A percentile compares a stretch with the other conserved stretches of the same genome.
Evolutionary conservation across 176 grass and related monocot genomes (phyloP).

Genomic region (bread wheat (Triticum aestivum)): DNA sequence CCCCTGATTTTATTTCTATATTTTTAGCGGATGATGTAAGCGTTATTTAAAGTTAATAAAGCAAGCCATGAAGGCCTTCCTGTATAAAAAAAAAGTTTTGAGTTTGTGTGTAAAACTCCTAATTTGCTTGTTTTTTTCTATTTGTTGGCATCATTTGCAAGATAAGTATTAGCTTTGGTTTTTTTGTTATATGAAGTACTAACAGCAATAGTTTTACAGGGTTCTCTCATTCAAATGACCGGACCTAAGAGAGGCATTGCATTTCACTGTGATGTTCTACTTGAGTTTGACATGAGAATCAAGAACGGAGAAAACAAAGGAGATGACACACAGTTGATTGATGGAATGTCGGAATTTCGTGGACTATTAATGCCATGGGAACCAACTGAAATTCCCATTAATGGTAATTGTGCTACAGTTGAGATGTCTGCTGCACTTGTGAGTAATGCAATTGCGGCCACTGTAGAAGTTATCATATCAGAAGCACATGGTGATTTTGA

Average conservation of each 20-base stretch:
- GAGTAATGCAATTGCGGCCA: background rate
- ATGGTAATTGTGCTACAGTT: background rate
- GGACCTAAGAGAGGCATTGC: slow-evolving; percentile 13
- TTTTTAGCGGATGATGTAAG: too few relatives aligned
- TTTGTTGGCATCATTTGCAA: background rate
- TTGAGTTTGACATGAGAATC: slow-evolving; percentile 15
- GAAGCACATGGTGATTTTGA: background rate
- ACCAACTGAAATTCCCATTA: background rate
- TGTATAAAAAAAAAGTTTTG: background rate
- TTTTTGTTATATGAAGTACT: background rate
- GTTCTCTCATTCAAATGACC: slow-evolving; percentile 14
- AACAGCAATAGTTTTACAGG: slow-evolving; percentile 9
- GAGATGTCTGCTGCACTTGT: background rate
- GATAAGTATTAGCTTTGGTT: background rate
- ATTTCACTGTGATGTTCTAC: background rate
- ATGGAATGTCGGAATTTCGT: background rate
- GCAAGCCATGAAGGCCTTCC: too few relatives aligned
- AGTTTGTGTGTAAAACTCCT: background rate
- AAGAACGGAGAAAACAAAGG: background rate
- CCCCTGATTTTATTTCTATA: too few relatives aligned
- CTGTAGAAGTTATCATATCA: background rate
- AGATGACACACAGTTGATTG: background rate
- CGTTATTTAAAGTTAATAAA: too few relatives aligned
- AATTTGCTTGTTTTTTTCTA: background rate
- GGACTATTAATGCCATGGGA: background rate